Percentiles rank a stretch among this genome's conserved stretches.
Conservation (phyloP, 2,329 filamentous ascomycete species). For the Diaporthe velutina region DNA sequence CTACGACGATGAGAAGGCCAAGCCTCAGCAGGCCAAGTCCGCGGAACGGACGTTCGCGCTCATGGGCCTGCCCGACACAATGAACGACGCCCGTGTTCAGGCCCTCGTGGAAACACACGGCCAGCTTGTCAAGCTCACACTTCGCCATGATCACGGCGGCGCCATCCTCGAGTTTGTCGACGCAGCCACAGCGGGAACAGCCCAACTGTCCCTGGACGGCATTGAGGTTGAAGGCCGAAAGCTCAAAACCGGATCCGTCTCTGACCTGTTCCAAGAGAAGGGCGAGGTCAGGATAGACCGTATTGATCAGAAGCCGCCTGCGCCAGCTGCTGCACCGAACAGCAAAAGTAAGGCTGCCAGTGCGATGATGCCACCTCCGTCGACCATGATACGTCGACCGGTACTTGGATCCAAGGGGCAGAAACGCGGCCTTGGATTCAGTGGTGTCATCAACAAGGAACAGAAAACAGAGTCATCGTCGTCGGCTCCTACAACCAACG, state of each 20-base stretch:
- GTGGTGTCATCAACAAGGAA: conserved; percentile 43
- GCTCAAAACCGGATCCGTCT: conserved; percentile 66
- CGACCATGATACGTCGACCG: conserved; percentile 56
- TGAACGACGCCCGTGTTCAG: conserved; percentile 87
- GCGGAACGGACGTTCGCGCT: conserved; percentile 75
- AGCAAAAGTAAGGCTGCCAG: conserved; percentile 47
- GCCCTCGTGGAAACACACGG: conserved; percentile 80
- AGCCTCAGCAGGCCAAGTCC: conserved; percentile 39
- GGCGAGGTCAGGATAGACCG: conserved; percentile 58
- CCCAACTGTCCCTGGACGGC: conserved; percentile 71
- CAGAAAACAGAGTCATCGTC: conserved; percentile 39
- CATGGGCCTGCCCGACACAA: conserved; percentile 89
- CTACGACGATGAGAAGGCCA: conserved; percentile 36
- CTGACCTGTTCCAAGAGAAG: conserved; percentile 67
- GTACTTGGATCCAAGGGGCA: conserved; percentile 42
- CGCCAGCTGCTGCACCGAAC: conserved; percentile 44
- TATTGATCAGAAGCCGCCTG: conserved; percentile 52
- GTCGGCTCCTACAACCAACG: conserved; percentile 35
- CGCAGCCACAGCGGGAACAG: conserved; percentile 78
- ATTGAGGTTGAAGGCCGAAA: conserved; percentile 66
- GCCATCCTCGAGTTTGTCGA: conserved; percentile 87
- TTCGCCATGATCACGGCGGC: conserved; percentile 85
- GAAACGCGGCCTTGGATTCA: conserved; percentile 50
- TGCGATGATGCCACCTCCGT: conserved; percentile 59
- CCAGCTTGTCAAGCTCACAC: conserved; percentile 78